A percentile compares a stretch with the other conserved stretches of the same genome.
These are phyloP conservation scores for Trichosporon ovoides DNA, from an alignment of 1,284 basidiomycete genomes.

Conservation along the genomic window DNA sequence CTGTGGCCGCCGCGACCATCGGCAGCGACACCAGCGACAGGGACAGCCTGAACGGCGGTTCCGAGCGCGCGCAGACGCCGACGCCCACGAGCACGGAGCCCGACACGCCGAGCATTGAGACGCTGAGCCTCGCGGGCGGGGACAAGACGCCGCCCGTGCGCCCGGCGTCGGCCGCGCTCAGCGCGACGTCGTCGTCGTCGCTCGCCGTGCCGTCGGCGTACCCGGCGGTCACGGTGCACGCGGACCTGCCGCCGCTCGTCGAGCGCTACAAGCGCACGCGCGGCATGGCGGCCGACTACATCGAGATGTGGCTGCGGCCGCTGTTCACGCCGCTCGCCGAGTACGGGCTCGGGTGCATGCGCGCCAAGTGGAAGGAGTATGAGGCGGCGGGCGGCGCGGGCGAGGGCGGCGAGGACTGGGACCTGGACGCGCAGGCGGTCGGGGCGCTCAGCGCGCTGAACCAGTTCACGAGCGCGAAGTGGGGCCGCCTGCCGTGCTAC, in stretches of 20 bases:
- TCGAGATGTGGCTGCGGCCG: slow-evolving; percentile 36
- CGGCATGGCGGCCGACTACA: slow-evolving; percentile 31
- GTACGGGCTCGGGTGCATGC: slow-evolving; percentile 23
- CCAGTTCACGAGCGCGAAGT: not conserved
- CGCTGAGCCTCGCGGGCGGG: not conserved
- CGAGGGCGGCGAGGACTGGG: not conserved
- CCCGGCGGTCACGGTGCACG: not conserved
- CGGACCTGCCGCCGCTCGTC: not conserved
- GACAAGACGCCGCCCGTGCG: not conserved
- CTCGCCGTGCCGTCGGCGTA: slow-evolving; percentile 4
- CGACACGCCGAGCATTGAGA: not conserved
- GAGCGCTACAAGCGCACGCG: slow-evolving; percentile 16
- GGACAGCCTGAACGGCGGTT: not conserved
- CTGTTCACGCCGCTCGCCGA: slow-evolving; percentile 35
- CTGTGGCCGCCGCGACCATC: not conserved
- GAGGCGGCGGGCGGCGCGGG: not conserved
- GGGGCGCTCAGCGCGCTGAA: slow-evolving; percentile 13
- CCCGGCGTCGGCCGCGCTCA: not conserved
- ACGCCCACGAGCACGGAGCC: not conserved
- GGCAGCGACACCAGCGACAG: not conserved
- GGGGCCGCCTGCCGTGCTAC: slow-evolving; percentile 10
- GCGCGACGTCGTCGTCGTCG: not conserved
- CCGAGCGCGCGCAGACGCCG: not conserved
- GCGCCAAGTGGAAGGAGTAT: slow-evolving; percentile 2
- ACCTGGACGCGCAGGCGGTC: not conserved